Conservation (phyloP, 257 asterid species). For the Ophiorrhiza pumila region DNA sequence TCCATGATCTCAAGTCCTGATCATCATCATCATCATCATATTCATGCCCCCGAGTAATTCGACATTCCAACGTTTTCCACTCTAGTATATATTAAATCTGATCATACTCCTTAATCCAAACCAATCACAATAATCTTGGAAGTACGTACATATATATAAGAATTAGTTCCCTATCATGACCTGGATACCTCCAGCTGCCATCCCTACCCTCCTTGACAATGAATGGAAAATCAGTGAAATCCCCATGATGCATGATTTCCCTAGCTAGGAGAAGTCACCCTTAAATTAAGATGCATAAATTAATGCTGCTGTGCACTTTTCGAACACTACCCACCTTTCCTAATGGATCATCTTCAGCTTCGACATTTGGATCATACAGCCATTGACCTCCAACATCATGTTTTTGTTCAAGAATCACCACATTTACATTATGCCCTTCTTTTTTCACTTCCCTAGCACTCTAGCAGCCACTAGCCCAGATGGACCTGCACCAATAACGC, state of each 20-base stretch:
- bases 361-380: slow-evolving; percentile 66
- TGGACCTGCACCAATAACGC: slow-evolving; percentile 84
- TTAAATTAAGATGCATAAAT: slow-evolving; percentile 57
- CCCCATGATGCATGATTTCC: slow-evolving; percentile 84
- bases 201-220: slow-evolving; percentile 56
- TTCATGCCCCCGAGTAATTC: slow-evolving; percentile 34
- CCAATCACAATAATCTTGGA: slow-evolving; percentile 61
- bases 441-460: slow-evolving; percentile 78
- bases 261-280: slow-evolving; percentile 67
- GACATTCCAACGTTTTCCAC: slow-evolving; percentile 68
- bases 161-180: slow-evolving; percentile 70
- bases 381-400: slow-evolving; percentile 91
- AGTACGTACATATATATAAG: slow-evolving; percentile 52
- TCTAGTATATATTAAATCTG: slow-evolving; percentile 56
- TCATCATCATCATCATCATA: slow-evolving; percentile 21
- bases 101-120: slow-evolving; percentile 72
- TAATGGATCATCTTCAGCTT: slow-evolving; percentile 49
- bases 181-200: slow-evolving; percentile 75
- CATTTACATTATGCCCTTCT: slow-evolving; percentile 74
- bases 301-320: slow-evolving; percentile 73
- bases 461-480: slow-evolving; percentile 78
- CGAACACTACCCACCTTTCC: slow-evolving; percentile 27
- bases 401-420: slow-evolving; percentile 75
- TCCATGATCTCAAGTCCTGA: slow-evolving; percentile 64
- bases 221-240: slow-evolving; percentile 79